phyloP scores from a whole-genome alignment of 2,329 filamentous ascomycete genomes.

The Neophaeococcomyces mojaviensis region DNA sequence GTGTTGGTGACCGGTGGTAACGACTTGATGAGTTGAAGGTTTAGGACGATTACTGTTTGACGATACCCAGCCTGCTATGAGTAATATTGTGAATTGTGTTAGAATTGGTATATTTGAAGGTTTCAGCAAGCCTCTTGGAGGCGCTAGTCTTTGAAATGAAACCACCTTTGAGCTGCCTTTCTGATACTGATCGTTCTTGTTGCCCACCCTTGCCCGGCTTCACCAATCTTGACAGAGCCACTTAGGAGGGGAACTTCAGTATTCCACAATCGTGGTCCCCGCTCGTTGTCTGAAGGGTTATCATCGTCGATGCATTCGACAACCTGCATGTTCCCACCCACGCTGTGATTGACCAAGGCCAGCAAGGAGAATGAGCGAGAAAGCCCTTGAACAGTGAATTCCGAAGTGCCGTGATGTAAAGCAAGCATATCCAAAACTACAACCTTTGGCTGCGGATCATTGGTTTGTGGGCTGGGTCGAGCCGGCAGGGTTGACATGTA shows the following conservation, averaged over 20 bases:
- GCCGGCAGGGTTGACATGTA: constrained; percentile 53
- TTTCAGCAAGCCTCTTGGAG: no score
- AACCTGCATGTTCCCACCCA: constrained; percentile 29
- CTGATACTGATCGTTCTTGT: constrained; percentile 53
- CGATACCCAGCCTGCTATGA: constrained; percentile 3
- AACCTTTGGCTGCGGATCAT: constrained; percentile 23
- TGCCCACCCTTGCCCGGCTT: constrained; percentile 48
- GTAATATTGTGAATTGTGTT: background rate
- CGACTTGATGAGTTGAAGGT: background rate
- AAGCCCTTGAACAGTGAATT: constrained; percentile 43
- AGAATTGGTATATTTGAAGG: background rate
- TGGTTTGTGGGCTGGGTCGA: constrained; percentile 28
- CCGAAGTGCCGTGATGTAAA: constrained; percentile 36
- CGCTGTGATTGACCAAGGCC: constrained; percentile 31
- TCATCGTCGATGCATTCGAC: constrained; percentile 34
- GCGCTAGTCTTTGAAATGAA: constrained; percentile 46
- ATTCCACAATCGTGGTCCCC: constrained; percentile 34
- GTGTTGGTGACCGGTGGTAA: constrained; percentile 1
- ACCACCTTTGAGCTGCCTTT: constrained; percentile 59
- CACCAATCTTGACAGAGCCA: constrained; percentile 42
- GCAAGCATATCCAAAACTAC: constrained; percentile 35
- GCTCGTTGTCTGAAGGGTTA: constrained; percentile 25
- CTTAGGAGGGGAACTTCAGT: constrained; percentile 57
- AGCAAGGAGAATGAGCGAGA: constrained; percentile 37
- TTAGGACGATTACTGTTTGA: background rate